phyloP scores from a whole-genome alignment of 2,329 filamentous ascomycete species.

The Bertia moriformis region DNA sequence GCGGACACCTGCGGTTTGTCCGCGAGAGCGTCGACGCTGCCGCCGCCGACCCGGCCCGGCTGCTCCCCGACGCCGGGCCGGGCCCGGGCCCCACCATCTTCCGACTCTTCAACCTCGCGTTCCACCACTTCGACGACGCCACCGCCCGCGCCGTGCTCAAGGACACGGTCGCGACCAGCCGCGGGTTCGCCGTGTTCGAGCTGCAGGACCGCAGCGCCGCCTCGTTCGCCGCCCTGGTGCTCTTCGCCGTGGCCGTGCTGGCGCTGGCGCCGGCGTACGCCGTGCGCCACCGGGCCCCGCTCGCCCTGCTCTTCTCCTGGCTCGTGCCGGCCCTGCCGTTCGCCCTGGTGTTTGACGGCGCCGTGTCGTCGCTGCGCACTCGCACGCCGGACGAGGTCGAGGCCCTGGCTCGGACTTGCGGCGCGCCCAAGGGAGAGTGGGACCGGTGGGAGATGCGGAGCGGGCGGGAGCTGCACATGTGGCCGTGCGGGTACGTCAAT shows the following conservation, averaged over 20 bases:
- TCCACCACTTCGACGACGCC: slow-evolving; percentile 62
- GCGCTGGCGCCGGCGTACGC: slow-evolving; percentile 35
- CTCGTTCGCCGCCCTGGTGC: slow-evolving; percentile 34
- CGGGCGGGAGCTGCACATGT: too few species aligned
- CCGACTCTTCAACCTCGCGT: slow-evolving; percentile 58
- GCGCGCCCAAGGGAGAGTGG: too few species aligned
- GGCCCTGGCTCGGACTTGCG: slow-evolving; percentile 37
- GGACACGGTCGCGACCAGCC: slow-evolving; percentile 48
- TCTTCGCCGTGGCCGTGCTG: slow-evolving; percentile 36
- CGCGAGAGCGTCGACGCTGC: too few species aligned
- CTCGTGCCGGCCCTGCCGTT: slow-evolving; percentile 52
- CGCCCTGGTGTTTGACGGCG: slow-evolving; percentile 54
- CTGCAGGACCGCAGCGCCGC: slow-evolving; percentile 50
- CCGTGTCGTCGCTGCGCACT: slow-evolving; percentile 52
- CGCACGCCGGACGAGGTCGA: slow-evolving; percentile 53
- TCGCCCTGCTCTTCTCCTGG: slow-evolving; percentile 52
- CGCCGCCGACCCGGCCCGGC: too few species aligned
- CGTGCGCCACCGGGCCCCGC: slow-evolving; percentile 32
- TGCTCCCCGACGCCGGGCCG: too few species aligned
- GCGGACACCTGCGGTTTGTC: too few species aligned
- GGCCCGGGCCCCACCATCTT: too few species aligned
- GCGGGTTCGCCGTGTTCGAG: slow-evolving; percentile 61
- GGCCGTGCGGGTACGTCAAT: too few species aligned
- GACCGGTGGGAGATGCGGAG: too few species aligned
- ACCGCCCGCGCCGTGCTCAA: slow-evolving; percentile 44